Evolutionary conservation across 768 basidiomycete species (phyloP).

Genomic region (Filobasidium floriforme): DNA sequence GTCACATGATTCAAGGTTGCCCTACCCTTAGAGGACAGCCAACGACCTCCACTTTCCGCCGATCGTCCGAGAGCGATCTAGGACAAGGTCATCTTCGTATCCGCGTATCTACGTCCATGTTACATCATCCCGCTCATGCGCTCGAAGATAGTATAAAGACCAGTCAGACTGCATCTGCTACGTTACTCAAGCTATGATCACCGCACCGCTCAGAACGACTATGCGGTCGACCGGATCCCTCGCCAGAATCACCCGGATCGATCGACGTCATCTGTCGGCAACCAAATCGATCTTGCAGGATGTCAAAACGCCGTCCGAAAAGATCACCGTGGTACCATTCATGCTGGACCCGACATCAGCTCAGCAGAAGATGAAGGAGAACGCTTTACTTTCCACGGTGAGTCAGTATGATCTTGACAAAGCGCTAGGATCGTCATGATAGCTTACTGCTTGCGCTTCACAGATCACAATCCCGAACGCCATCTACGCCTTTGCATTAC

Average conservation of each 20-base stretch:
- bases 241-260: background rate
- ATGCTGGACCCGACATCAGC: conserved; percentile 1
- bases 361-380: conserved; percentile 1
- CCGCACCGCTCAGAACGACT: background rate
- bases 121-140: no score
- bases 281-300: background rate
- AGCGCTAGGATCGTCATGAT: background rate
- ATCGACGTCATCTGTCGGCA: background rate
- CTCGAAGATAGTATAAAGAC: no score
- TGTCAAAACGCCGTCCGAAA: background rate
- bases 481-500: conserved; percentile 28
- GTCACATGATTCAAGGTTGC: no score
- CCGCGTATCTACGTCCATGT: no score
- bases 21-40: no score
- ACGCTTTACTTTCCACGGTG: conserved; percentile 4
- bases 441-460: background rate
- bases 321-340: conserved; percentile 2
- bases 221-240: background rate
- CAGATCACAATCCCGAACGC: conserved; percentile 26
- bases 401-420: background rate
- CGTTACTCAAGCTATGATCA: background rate
- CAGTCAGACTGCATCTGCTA: no score
- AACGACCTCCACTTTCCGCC: no score
- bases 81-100: no score
- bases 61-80: no score